Evolutionary conservation across 768 basidiomycete genomes (phyloP).

Genomic region (Russula dissimulans): DNA sequence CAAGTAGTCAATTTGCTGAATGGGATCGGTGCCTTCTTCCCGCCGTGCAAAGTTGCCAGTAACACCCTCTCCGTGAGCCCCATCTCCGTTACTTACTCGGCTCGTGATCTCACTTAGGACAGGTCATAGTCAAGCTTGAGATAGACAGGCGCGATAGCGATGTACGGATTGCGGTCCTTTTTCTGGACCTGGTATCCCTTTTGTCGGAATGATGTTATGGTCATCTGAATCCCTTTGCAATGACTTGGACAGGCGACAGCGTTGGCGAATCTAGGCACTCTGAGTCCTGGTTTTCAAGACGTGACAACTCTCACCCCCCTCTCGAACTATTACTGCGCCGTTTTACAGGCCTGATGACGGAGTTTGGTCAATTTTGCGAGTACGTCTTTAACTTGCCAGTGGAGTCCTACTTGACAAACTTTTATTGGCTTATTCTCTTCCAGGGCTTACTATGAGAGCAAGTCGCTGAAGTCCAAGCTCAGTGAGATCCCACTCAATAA

Average conservation of each 20-base stretch:
- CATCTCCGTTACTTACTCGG: neutral
- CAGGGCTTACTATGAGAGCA: slow-evolving; percentile 9
- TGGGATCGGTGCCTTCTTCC: slow-evolving; percentile 6
- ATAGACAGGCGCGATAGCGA: slow-evolving; percentile 10
- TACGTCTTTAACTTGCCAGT: neutral
- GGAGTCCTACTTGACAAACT: neutral
- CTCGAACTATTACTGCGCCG: neutral
- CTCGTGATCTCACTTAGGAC: neutral
- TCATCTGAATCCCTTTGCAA: neutral
- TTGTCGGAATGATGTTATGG: neutral
- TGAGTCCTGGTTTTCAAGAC: slow-evolving; percentile 7
- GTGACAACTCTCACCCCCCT: slow-evolving; percentile 2
- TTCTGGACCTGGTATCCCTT: slow-evolving; percentile 2
- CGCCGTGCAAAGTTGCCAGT: slow-evolving; percentile 7
- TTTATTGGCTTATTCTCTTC: neutral
- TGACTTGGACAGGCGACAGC: neutral
- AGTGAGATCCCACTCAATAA: neutral
- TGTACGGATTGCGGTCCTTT: slow-evolving; percentile 6
- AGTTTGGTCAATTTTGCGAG: slow-evolving; percentile 15
- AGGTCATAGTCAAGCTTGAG: slow-evolving; percentile 11
- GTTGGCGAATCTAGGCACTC: slow-evolving; percentile 7
- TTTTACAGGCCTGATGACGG: slow-evolving; percentile 6
- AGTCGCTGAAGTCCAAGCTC: slow-evolving; percentile 9
- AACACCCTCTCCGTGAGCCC: neutral
- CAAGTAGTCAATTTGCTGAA: slow-evolving; percentile 15